These are phyloP conservation scores for Aureobasidium sp. DNA, from an alignment of 2,329 filamentous ascomycete genomes.

Conservation along the genomic window DNA sequence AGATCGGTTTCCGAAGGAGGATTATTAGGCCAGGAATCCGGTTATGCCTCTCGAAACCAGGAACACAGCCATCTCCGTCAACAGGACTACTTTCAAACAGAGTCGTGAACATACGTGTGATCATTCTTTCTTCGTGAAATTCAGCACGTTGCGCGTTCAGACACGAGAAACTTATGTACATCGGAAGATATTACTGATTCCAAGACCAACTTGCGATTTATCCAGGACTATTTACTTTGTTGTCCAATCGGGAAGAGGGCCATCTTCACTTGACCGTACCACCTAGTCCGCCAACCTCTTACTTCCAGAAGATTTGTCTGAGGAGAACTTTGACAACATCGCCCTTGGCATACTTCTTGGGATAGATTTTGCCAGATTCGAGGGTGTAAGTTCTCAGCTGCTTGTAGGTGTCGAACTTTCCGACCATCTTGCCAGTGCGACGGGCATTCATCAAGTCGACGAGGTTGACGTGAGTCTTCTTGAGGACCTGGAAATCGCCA, in stretches of 20 bases:
- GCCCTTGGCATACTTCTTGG: slow-evolving; percentile 12
- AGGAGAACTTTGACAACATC: slow-evolving; percentile 14
- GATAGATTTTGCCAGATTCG: neutral
- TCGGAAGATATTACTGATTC: too few species aligned
- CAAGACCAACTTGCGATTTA: too few species aligned
- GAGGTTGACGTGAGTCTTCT: slow-evolving; percentile 15
- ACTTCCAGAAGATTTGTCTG: neutral
- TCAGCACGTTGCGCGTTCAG: too few species aligned
- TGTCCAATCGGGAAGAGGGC: too few species aligned
- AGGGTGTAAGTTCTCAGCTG: too few species aligned
- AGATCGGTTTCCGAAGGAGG: neutral
- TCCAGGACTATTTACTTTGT: too few species aligned
- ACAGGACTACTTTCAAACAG: too few species aligned
- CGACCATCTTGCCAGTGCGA: neutral
- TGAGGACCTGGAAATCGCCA: slow-evolving; percentile 12
- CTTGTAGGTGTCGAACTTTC: too few species aligned
- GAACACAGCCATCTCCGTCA: neutral
- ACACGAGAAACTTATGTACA: too few species aligned
- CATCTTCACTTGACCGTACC: too few species aligned
- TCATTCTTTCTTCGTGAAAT: too few species aligned
- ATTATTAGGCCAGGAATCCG: neutral
- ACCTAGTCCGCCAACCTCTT: neutral
- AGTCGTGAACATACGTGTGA: too few species aligned
- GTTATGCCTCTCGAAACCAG: neutral
- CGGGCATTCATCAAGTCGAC: slow-evolving; percentile 15